Percentiles rank a stretch among this genome's conserved stretches.
These are phyloP conservation scores for Aphanocladium album DNA, from an alignment of 2,329 filamentous ascomycete genomes.

Conservation along the genomic window DNA sequence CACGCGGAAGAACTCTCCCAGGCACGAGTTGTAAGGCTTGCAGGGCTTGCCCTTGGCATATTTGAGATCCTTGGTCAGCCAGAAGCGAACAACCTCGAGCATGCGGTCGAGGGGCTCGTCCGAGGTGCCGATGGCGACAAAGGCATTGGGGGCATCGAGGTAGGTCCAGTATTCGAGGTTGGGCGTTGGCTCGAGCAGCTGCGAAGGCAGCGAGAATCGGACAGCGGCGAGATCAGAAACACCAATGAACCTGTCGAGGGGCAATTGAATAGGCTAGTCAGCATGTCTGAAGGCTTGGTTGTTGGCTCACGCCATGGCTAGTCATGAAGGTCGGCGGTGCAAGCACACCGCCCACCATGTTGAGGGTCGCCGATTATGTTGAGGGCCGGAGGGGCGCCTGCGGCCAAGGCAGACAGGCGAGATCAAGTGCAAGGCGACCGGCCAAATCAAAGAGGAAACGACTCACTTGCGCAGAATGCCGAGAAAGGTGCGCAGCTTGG, in stretches of 20 bases:
- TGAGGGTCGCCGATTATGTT: conserved; percentile 11
- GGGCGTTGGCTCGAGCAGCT: conserved; percentile 90
- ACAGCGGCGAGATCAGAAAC: conserved; percentile 93
- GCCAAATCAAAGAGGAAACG: not conserved
- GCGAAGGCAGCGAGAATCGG: conserved; percentile 90
- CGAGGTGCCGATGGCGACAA: conserved; percentile 76
- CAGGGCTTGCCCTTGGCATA: conserved; percentile 98
- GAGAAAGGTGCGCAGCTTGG: conserved; percentile 84
- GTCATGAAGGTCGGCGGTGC: conserved; percentile 7
- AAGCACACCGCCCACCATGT: conserved; percentile 14
- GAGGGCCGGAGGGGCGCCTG: conserved; percentile 7
- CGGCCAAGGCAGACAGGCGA: no score
- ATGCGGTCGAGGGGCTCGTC: conserved; percentile 89
- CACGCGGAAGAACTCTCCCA: conserved; percentile 96
- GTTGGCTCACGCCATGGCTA: not conserved
- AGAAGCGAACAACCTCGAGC: conserved; percentile 91
- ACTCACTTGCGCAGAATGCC: conserved; percentile 81
- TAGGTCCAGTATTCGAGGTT: conserved; percentile 99
- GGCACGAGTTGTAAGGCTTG: conserved; percentile 96
- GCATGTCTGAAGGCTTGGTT: conserved; percentile 11
- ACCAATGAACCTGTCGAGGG: conserved; percentile 72
- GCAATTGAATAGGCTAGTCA: conserved; percentile 21
- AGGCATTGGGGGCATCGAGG: conserved; percentile 88
- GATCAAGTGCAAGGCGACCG: not conserved
- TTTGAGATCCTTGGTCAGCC: conserved; percentile 99